Base-by-base conservation (phyloP, 1,284 basidiomycete species). In the Pseudozyma thailandica region DNA sequence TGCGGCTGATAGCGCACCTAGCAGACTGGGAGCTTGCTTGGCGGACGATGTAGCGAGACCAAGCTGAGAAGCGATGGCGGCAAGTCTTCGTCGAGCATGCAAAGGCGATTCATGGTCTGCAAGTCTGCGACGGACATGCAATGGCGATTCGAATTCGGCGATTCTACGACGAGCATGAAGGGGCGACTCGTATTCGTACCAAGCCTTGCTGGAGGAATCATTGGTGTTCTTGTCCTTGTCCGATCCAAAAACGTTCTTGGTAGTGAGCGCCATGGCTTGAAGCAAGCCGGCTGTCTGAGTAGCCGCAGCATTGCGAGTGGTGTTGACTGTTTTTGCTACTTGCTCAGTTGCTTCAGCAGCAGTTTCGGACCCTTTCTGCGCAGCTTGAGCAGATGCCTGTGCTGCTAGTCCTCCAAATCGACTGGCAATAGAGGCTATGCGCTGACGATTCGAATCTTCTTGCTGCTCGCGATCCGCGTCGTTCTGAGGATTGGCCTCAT, bases 11-110 rank as follows among this genome's bases (percentile, higher is more conserved):
- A 58, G 37, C 7, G 62, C 55, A 33, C 35, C 26, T 27, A 65
- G 15, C 8, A 69, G 28, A 21, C 54, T 31, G 0, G 65, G 56
- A 5, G 64, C 60, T 39, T 70, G 62, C 45, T 61, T 61, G 13
- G 72, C 48, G 2, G 62, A 56, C 2, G 62, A 71, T 0, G 74
- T 74, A 10, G 71, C 74, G 4, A 70, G 51, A 4, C 71, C 74
- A 4, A 75, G 53, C 47, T 75, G 74, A 41, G 57, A 58, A 8
- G 74, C 74, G 23, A 75, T 75, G 9, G 70, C 71, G 1, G 74
- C 66, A 7, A 75, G 39, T 4, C 74, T 53, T 6, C 71, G 47
- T 28, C 70, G 39, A 8, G 70, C 70, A 26, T 63, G 70, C n/a
- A 72, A 53, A 6, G 64, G 59, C 16, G 59, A 70, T 25, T 70